Conservation (phyloP, 2,329 filamentous ascomycete species). For the Botrytis galanthina region DNA sequence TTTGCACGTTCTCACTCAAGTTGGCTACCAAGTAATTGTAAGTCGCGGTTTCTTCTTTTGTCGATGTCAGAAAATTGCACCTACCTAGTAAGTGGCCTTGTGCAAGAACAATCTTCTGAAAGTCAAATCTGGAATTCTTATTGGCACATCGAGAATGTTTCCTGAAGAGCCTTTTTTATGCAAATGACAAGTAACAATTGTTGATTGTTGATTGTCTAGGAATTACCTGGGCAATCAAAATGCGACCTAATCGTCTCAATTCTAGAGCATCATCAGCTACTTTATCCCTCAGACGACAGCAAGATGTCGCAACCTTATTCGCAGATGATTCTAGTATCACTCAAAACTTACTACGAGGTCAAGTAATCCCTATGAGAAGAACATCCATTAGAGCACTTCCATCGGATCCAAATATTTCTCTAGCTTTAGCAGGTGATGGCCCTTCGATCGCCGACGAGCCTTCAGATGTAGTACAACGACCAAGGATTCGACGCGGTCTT, state of each 20-base stretch:
- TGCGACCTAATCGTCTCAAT: constrained; percentile 37
- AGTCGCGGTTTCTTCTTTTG: constrained; percentile 17
- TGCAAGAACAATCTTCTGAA: not conserved
- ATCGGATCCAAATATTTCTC: constrained; percentile 13
- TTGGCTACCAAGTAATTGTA: not conserved
- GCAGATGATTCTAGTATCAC: constrained; percentile 32
- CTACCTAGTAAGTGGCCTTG: not conserved
- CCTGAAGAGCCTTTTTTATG: not conserved
- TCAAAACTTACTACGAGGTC: constrained; percentile 29
- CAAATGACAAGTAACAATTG: not conserved
- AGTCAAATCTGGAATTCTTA: not conserved
- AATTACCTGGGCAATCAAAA: constrained; percentile 25
- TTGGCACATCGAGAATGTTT: not conserved
- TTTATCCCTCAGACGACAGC: constrained; percentile 28
- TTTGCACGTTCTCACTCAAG: not conserved
- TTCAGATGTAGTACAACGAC: not conserved
- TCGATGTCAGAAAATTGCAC: not conserved
- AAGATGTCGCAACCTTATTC: constrained; percentile 19
- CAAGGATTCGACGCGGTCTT: constrained; percentile 21
- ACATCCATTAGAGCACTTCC: constrained; percentile 24
- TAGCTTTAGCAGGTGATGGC: not conserved
- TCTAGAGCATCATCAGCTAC: constrained; percentile 33
- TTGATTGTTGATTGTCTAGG: constrained; percentile 11
- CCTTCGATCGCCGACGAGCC: not conserved
- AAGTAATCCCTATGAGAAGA: constrained; percentile 27